These are phyloP conservation scores for Pythium grandisporangium DNA, from an alignment of 352 stramenopile species.

Conservation along the genomic window DNA sequence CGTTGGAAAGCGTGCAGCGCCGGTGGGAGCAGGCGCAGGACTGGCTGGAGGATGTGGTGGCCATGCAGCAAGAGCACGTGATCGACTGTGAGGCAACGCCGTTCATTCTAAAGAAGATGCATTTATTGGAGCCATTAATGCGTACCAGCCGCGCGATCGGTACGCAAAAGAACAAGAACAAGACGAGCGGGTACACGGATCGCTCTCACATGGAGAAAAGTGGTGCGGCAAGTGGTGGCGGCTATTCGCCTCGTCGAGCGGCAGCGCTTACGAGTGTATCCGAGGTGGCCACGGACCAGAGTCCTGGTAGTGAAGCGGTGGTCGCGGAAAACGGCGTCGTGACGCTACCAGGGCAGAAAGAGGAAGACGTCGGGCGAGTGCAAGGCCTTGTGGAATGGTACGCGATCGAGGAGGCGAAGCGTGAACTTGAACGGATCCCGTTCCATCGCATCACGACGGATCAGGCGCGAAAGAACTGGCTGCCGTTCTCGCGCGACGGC, in stretches of 20 bases:
- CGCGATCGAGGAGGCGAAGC: conserved; percentile 52
- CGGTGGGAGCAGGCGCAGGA: conserved; percentile 56
- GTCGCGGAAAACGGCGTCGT: conserved; percentile 9
- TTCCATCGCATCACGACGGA: conserved; percentile 54
- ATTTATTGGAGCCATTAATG: conserved; percentile 36
- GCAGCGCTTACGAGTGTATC: not conserved
- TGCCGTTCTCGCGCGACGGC: conserved; percentile 37
- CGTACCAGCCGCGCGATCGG: not conserved
- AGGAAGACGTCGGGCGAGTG: conserved; percentile 38
- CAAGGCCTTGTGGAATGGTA: conserved; percentile 70
- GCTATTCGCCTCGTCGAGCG: not conserved
- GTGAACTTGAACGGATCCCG: conserved; percentile 55
- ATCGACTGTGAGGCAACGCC: conserved; percentile 60
- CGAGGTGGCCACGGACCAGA: no score
- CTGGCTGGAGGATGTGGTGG: conserved; percentile 50
- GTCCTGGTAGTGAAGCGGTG: not conserved
- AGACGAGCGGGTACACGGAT: no score
- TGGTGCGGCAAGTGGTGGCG: conserved; percentile 1
- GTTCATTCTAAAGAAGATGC: conserved; percentile 63
- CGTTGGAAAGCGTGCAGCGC: conserved; percentile 35
- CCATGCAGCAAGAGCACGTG: conserved; percentile 50
- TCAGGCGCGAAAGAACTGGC: conserved; percentile 35
- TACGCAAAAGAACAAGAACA: conserved; percentile 4
- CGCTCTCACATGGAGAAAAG: not conserved
- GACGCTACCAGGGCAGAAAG: no score